Percentiles rank a stretch among this genome's conserved stretches.
phyloP scores from a whole-genome alignment of 176 grass and related monocot species.

The Poa pratensis region DNA sequence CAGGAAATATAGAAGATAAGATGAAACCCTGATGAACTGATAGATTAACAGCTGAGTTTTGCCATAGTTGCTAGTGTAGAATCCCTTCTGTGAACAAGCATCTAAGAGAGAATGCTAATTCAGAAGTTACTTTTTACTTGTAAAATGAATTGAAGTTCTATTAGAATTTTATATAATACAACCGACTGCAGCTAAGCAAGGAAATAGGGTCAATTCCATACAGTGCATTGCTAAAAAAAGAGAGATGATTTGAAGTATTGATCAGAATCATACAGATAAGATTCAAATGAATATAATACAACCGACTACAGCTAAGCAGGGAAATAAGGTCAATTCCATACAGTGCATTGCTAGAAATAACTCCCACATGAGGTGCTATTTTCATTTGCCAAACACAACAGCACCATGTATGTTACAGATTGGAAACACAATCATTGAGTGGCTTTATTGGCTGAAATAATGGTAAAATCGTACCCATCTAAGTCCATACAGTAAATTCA shows the following conservation, averaged over 20 bases:
- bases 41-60: background rate
- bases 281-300: too few species aligned
- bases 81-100: background rate
- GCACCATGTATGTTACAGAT: background rate
- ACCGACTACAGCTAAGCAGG: too few species aligned
- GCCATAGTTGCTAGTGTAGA: background rate
- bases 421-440: background rate
- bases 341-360: background rate
- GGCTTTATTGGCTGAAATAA: background rate
- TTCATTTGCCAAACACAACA: constrained; percentile 2
- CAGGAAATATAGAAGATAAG: background rate
- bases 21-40: background rate
- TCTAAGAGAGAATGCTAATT: background rate
- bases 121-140: background rate
- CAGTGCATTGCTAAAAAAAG: too few species aligned
- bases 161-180: background rate
- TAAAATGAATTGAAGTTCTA: background rate
- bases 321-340: too few species aligned
- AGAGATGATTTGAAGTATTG: too few species aligned
- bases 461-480: background rate
- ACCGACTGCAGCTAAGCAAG: background rate
- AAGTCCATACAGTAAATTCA: background rate
- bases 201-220: too few species aligned
- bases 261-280: too few species aligned
- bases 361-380: background rate